Evolutionary conservation across 2,329 filamentous ascomycete species (phyloP).

Genomic region (Atkinsonella hypoxylon): DNA sequence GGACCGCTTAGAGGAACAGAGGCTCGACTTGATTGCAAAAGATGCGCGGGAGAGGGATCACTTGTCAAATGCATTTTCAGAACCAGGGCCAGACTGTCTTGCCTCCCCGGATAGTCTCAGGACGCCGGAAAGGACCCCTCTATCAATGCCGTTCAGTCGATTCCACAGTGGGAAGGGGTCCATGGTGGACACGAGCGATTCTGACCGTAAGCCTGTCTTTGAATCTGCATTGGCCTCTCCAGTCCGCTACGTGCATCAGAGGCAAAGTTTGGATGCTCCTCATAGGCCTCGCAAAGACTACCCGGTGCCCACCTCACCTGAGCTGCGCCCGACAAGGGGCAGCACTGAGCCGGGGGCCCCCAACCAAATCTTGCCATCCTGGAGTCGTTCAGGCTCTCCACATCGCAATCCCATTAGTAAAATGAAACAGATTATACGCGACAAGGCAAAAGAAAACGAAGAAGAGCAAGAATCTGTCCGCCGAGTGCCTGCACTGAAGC

Average conservation of each 20-base stretch:
- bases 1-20: conserved; percentile 48
- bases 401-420: conserved; percentile 45
- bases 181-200: conserved; percentile 27
- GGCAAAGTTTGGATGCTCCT: conserved; percentile 36
- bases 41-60: conserved; percentile 33
- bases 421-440: conserved; percentile 43
- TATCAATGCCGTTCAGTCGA: conserved; percentile 19
- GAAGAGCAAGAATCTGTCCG: conserved; percentile 22
- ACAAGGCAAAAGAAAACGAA: conserved; percentile 35
- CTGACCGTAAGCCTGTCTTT: conserved; percentile 20
- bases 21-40: conserved; percentile 46
- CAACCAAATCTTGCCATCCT: conserved; percentile 43
- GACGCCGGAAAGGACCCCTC: conserved; percentile 18
- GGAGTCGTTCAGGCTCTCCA: conserved; percentile 53
- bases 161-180: conserved; percentile 25
- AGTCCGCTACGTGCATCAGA: conserved; percentile 17
- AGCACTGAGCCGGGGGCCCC: conserved; percentile 44
- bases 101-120: conserved; percentile 16
- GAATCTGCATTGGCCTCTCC: conserved; percentile 13
- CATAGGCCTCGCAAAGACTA: conserved; percentile 30
- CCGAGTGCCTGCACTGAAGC: conserved; percentile 17
- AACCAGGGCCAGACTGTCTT: conserved; percentile 18
- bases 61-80: conserved; percentile 19
- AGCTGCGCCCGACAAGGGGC: conserved; percentile 33
- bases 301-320: conserved; percentile 40